These are phyloP conservation scores for Raphanus sativus DNA, from an alignment of 345 rosid species.

Conservation along the genomic window DNA sequence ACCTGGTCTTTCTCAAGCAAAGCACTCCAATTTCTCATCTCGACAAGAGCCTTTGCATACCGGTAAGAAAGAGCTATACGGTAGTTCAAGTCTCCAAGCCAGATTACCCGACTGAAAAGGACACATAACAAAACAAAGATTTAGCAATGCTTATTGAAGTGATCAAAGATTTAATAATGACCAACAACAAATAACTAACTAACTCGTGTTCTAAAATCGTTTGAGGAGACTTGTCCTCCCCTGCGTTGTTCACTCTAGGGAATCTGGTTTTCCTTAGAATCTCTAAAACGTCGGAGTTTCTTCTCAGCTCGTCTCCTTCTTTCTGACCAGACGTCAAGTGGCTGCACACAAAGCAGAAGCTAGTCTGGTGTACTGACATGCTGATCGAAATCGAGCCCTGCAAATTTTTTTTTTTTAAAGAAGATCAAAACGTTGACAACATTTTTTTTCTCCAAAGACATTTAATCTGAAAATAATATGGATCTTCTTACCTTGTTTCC, in stretches of 20 bases:
- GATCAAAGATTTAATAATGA: background rate
- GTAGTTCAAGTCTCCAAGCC: constrained; percentile 99
- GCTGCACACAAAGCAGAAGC: constrained; percentile 95
- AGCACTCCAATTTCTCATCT: constrained; percentile 93
- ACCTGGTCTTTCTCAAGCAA: constrained; percentile 96
- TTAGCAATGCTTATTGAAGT: background rate
- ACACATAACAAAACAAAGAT: background rate
- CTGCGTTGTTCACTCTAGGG: constrained; percentile 66
- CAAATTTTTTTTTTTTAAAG: too few species aligned
- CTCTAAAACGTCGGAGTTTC: constrained; percentile 97
- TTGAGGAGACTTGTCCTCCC: constrained; percentile 77
- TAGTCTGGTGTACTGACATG: constrained; percentile 91
- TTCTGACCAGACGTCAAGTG: constrained; percentile 97
- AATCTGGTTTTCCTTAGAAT: constrained; percentile 94
- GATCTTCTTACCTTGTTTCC: constrained; percentile 80
- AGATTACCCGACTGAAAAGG: constrained; percentile 69
- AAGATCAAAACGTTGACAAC: too few species aligned
- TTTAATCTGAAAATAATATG: background rate
- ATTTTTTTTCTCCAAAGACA: background rate
- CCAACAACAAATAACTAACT: constrained; percentile 1
- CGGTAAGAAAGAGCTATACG: constrained; percentile 88
- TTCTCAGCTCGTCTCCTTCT: constrained; percentile 91
- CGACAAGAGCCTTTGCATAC: constrained; percentile 87
- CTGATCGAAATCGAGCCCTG: constrained; percentile 99
- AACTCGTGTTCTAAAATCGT: constrained; percentile 85